Percentiles rank a stretch among this genome's conserved stretches.
phyloP scores from a whole-genome alignment of 305 asterid genomes.

The Lippia alba region DNA sequence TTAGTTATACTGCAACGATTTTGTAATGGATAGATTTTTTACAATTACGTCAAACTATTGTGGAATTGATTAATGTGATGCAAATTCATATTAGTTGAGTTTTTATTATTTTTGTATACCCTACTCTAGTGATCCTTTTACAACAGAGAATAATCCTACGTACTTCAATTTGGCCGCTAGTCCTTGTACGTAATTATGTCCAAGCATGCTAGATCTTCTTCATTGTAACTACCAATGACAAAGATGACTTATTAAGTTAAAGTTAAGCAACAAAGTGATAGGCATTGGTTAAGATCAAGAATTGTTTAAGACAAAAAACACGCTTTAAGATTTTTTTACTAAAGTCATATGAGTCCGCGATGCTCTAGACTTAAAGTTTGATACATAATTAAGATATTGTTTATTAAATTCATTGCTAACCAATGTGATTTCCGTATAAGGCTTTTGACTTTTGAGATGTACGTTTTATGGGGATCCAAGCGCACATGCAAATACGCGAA shows the following conservation, averaged over 20 bases:
- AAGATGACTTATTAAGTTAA: neutral
- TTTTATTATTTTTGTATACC: neutral
- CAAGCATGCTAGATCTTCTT: neutral
- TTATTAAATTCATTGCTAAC: neutral
- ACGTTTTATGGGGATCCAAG: slow-evolving; percentile 32
- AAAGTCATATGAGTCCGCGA: neutral
- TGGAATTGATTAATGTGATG: too few relatives aligned
- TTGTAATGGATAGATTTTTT: too few relatives aligned
- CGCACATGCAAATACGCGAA: slow-evolving; percentile 31
- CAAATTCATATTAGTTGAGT: neutral
- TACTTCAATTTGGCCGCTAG: slow-evolving; percentile 15
- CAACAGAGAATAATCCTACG: neutral
- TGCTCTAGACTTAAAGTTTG: neutral
- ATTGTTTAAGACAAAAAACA: neutral
- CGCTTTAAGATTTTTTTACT: neutral
- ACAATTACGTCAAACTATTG: too few relatives aligned
- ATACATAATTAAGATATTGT: neutral
- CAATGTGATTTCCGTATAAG: slow-evolving; percentile 14
- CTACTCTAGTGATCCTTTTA: neutral
- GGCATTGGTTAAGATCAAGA: neutral
- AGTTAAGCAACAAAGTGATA: slow-evolving; percentile 6
- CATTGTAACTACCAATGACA: neutral
- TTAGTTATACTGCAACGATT: too few relatives aligned
- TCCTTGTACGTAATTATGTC: neutral
- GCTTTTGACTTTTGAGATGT: slow-evolving; percentile 29